A percentile compares a stretch with the other conserved stretches of the same genome.
These are phyloP conservation scores for Diaporthe helianthi DNA, from an alignment of 2,329 filamentous ascomycete species.

Conservation along the genomic window DNA sequence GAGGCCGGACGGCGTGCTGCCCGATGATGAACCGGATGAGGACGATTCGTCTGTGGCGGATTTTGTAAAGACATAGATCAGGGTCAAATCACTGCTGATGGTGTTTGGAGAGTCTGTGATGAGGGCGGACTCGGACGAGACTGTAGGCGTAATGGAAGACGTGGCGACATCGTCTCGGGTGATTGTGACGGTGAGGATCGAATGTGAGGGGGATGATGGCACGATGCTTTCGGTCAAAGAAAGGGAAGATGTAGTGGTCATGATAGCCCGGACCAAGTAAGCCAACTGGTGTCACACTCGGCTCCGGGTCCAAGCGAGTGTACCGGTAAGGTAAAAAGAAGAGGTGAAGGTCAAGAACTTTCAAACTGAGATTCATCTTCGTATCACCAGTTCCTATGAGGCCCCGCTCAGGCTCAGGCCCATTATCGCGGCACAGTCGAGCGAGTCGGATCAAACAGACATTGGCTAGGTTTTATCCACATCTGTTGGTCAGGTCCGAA, in stretches of 20 bases:
- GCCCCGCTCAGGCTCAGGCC: background rate
- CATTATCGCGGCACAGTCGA: slow-evolving; percentile 14
- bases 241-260: slow-evolving; percentile 12
- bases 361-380: background rate
- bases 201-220: background rate
- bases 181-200: slow-evolving; percentile 29
- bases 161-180: slow-evolving; percentile 3
- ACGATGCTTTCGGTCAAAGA: background rate
- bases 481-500: background rate
- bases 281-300: slow-evolving; percentile 7
- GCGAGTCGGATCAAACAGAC: background rate
- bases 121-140: slow-evolving; percentile 2
- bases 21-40: slow-evolving; percentile 13
- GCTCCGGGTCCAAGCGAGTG: background rate
- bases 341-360: background rate
- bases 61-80: slow-evolving; percentile 30
- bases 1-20: background rate
- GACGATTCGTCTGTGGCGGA: slow-evolving; percentile 8
- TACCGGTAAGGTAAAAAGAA: too few species aligned
- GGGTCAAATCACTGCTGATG: slow-evolving; percentile 28
- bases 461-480: background rate
- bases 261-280: slow-evolving; percentile 10
- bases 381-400: background rate
- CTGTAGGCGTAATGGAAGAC: background rate
- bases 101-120: slow-evolving; percentile 7